Base-by-base conservation (phyloP, 805 yeast species). In the Yamadazyma takamatsuzukensis region DNA sequence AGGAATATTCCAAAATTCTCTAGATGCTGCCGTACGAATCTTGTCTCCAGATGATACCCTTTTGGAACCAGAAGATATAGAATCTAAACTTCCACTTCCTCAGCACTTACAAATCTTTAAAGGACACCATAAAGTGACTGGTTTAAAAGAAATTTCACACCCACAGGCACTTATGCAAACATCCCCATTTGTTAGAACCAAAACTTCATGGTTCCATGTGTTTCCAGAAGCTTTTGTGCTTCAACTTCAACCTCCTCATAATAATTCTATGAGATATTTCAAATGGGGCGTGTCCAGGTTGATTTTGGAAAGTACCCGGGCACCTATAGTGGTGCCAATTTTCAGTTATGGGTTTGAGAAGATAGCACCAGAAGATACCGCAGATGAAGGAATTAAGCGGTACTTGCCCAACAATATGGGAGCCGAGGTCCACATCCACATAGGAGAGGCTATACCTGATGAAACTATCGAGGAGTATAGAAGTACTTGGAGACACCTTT, bases 221-320 rank as follows among this genome's bases (percentile, higher is more conserved):
- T 90, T 86, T 57, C 98, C 98, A 0, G 98, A 90, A 56, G 96
- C 95, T 0, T 86, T 81, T 54, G 97, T 90, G 4, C 73, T 90
- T 33, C 98, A 93, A 55, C 55, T 85, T 30, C 72, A 79, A 39
- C 79, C 81, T 21, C 96, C 96, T 0, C 78, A 76, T 52, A 68
- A 73, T 30, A 83, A 86, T 44, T 87, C 97, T 3, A 85, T 93
- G 93, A 68, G 96, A 41, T 90, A 85, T 58, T 90, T 93, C 68
- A 82, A 85, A 52, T 90, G 97, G 97, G 98, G 98, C 0, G 79
- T 88, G 1, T 76, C 95, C 2, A 70, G 98, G 44, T 53, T 89
- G 45, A 70, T 93, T 4, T 59, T 93, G 34, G 98, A 90, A 55
- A 68, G 94, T 7, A 79, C 90, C 0, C 72, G 74, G 38, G 78